Conservation (phyloP, 768 basidiomycete species). For the Pleurotus pulmonarius region DNA sequence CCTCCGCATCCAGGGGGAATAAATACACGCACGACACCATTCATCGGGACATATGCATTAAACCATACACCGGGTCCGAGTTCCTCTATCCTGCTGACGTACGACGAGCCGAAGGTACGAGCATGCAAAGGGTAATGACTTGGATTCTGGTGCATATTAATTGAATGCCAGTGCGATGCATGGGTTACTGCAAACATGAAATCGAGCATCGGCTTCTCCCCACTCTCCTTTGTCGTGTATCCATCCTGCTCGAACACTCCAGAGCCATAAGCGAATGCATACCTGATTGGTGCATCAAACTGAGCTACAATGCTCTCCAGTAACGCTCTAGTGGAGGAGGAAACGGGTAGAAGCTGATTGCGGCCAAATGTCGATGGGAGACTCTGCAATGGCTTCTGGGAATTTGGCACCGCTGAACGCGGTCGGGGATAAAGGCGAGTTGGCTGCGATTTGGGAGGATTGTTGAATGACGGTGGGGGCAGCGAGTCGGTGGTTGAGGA, state of each 20-base stretch:
- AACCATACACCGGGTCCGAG: slow-evolving; percentile 92
- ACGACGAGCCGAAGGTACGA: slow-evolving; percentile 77
- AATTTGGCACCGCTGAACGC: slow-evolving; percentile 36
- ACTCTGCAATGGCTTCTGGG: slow-evolving; percentile 36
- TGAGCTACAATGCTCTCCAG: slow-evolving; percentile 75
- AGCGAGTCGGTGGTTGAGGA: slow-evolving; percentile 32
- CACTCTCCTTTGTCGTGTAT: slow-evolving; percentile 37
- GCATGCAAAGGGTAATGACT: slow-evolving; percentile 88
- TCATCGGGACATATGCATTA: slow-evolving; percentile 83
- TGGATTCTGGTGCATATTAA: slow-evolving; percentile 91
- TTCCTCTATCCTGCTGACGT: slow-evolving; percentile 76
- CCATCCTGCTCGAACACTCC: slow-evolving; percentile 95
- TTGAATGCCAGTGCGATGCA: slow-evolving; percentile 88
- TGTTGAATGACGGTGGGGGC: slow-evolving; percentile 21
- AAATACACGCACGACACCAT: slow-evolving; percentile 66
- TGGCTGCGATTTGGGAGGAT: slow-evolving; percentile 23
- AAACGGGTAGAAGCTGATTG: slow-evolving; percentile 78
- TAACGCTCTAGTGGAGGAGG: slow-evolving; percentile 74
- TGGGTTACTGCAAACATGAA: slow-evolving; percentile 97
- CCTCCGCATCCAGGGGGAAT: not conserved
- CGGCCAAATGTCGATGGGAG: slow-evolving; percentile 74
- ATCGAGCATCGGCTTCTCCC: slow-evolving; percentile 79
- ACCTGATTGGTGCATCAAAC: slow-evolving; percentile 90
- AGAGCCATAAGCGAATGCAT: slow-evolving; percentile 96
- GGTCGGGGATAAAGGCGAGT: slow-evolving; percentile 43